Base-by-base conservation (phyloP, 176 grass and related monocot genomes). In the Carex parvula region DNA sequence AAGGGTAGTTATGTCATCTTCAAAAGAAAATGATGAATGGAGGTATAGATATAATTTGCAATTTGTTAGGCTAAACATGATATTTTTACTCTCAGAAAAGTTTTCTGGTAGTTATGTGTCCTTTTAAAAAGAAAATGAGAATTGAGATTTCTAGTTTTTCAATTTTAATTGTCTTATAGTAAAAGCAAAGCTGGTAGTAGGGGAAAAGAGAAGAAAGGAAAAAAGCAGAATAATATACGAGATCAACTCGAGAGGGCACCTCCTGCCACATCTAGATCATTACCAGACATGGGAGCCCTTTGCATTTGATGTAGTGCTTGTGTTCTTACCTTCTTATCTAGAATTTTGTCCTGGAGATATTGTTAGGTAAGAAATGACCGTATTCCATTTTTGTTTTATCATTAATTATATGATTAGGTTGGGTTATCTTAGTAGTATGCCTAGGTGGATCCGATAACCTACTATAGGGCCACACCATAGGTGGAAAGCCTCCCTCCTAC, bases 191-290 rank as follows among this genome's bases (percentile, higher is more conserved):
- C 54, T 81, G 54, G 54, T 21, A 81, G 18, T 29, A 81, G n/a
- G 60, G 80, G 80, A 64, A 82, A 52, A 66, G 80, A 64, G 42
- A 82, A 82, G 80, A 82, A 82, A 65, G 80, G 80, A 82, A 66
- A 82, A 46, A 82, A 66, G 80, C 80, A 66, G 62, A 82, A 82
- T 66, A 65, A 48, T n/a, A 82, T 60, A 82, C 66, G 59, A 66
- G 80, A 66, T 24, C n/a, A 64, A 82, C n/a, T 37, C 14, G 60
- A 82, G 20, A 62, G 60, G 26, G 42, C 42, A 48, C 10, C 60
- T 62, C 4, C 80, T 46, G 58, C 62, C 44, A 64, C 39, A 8
- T 66, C 80, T 33, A 42, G 59, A 82, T 14, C 60, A 41, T 39
- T 82, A 48, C 80, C 80, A 64, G 80, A 82, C 62, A 64, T 82